Evolutionary conservation across 495 filamentous ascomycete species (phyloP).

Genomic region (Talaromyces nanjingensis): DNA sequence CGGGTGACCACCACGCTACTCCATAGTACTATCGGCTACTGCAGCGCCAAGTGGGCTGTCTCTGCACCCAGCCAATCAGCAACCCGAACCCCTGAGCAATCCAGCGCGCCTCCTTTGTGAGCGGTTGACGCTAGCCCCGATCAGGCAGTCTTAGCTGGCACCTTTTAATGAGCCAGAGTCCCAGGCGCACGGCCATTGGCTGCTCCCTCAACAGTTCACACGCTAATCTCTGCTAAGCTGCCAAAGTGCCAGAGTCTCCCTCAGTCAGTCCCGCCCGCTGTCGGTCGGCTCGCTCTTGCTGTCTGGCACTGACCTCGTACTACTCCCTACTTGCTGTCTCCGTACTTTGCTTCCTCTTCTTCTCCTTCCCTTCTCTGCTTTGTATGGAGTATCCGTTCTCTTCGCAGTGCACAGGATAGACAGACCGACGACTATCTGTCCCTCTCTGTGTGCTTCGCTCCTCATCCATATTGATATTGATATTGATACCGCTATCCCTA

Average conservation of each 20-base stretch:
- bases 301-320: neutral
- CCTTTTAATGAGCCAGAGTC: neutral
- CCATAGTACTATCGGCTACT: neutral
- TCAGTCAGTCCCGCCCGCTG: neutral
- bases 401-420: neutral
- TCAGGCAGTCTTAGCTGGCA: no score
- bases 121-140: no score
- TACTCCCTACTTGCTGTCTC: neutral
- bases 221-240: no score
- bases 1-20: neutral
- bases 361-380: neutral
- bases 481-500: neutral
- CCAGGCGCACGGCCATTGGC: neutral
- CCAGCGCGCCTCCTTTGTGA: no score
- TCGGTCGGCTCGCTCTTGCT: neutral
- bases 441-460: neutral
- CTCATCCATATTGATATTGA: neutral
- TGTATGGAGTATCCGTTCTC: neutral
- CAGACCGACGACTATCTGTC: neutral
- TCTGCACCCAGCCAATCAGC: neutral
- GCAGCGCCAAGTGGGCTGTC: neutral
- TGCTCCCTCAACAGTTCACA: neutral
- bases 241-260: neutral
- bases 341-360: neutral
- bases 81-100: neutral